A percentile compares a stretch with the other conserved stretches of the same genome.
These are phyloP conservation scores for Peziza echinospora DNA, from an alignment of 495 filamentous ascomycete genomes.

Conservation along the genomic window DNA sequence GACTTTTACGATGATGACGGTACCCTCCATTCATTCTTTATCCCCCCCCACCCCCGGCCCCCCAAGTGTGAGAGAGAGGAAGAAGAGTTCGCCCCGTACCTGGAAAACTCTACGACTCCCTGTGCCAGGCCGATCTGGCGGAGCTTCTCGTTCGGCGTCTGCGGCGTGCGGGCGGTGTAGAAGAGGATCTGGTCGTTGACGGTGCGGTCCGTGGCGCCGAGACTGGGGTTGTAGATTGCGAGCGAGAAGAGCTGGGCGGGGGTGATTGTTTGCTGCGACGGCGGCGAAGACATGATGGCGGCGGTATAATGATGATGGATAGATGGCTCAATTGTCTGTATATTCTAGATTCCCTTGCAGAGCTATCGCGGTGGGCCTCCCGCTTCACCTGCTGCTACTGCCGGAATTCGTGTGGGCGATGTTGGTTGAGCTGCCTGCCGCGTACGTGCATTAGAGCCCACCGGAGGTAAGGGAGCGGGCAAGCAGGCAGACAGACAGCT, in stretches of 20 bases:
- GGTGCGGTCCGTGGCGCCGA: constrained; percentile 75
- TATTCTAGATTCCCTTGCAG: no score
- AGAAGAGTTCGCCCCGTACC: constrained; percentile 29
- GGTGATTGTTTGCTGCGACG: constrained; percentile 25
- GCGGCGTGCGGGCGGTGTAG: constrained; percentile 45
- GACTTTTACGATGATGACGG: neutral
- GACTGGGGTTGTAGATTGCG: constrained; percentile 78
- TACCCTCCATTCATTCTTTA: neutral
- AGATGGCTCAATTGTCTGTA: no score
- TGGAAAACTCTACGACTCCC: constrained; percentile 85
- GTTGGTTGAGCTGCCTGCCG: no score
- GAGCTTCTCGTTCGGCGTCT: constrained; percentile 48
- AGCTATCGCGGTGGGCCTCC: no score
- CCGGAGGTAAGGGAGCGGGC: no score
- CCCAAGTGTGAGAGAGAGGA: constrained; percentile 5
- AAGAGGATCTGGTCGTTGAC: constrained; percentile 81
- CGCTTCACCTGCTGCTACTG: no score
- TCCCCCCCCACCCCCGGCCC: neutral
- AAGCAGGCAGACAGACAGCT: no score
- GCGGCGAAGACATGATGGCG: constrained; percentile 4
- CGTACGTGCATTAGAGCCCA: no score
- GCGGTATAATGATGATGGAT: no score
- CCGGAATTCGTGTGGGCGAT: no score
- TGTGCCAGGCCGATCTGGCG: constrained; percentile 93
- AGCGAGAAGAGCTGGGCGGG: constrained; percentile 77